Evolutionary conservation across 1,284 basidiomycete species (phyloP).

Genomic region (Ceratobasidium papillatum): DNA sequence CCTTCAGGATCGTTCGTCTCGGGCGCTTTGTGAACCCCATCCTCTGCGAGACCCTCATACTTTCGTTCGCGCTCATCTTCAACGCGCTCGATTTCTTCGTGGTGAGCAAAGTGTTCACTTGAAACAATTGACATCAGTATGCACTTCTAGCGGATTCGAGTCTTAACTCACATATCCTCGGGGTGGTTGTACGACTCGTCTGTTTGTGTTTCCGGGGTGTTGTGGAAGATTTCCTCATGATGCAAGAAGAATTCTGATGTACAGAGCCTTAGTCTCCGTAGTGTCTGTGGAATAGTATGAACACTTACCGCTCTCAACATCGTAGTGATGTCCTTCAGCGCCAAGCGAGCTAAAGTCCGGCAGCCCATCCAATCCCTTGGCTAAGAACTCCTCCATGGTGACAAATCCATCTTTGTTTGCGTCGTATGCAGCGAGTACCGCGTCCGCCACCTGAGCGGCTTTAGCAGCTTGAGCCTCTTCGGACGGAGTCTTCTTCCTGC

Average conservation of each 20-base stretch:
- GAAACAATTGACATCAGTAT: slow-evolving; percentile 8
- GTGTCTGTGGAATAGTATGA: background rate
- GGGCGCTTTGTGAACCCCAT: slow-evolving; percentile 40
- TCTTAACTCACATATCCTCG: slow-evolving; percentile 68
- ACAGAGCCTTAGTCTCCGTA: background rate
- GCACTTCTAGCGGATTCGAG: background rate
- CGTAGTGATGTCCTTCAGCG: slow-evolving; percentile 92
- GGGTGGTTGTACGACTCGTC: slow-evolving; percentile 94
- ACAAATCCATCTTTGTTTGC: slow-evolving; percentile 81
- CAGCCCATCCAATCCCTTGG: slow-evolving; percentile 78
- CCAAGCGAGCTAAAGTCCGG: slow-evolving; percentile 91
- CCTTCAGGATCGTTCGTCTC: slow-evolving; percentile 20
- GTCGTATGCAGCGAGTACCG: slow-evolving; percentile 81
- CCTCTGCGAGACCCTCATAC: slow-evolving; percentile 71
- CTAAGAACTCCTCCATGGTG: slow-evolving; percentile 80
- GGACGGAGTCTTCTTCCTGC: slow-evolving; percentile 85
- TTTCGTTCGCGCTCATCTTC: slow-evolving; percentile 86
- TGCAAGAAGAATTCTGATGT: slow-evolving; percentile 84
- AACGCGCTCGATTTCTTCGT: slow-evolving; percentile 85
- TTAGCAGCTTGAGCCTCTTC: slow-evolving; percentile 85
- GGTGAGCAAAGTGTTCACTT: slow-evolving; percentile 83
- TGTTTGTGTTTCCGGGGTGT: slow-evolving; percentile 94
- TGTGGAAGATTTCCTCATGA: slow-evolving; percentile 88
- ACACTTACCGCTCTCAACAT: slow-evolving; percentile 76
- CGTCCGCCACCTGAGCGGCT: slow-evolving; percentile 80